Percentiles rank a stretch among this genome's conserved stretches.
phyloP scores from a whole-genome alignment of 1,139 yeast species.

The Debaryomyces nepalensis region DNA sequence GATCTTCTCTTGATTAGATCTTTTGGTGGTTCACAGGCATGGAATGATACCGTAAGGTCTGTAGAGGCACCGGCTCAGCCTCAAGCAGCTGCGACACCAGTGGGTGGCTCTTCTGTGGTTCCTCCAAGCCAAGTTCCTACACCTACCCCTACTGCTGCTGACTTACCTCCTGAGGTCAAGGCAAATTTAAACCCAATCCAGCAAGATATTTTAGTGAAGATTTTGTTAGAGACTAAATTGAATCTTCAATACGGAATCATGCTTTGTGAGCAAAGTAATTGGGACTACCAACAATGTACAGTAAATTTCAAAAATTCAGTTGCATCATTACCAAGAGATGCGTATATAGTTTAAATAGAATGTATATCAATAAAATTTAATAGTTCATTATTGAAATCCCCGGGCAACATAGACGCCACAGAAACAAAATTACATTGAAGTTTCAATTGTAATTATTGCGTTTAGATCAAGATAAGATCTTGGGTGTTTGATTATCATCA shows the following conservation, averaged over 20 bases:
- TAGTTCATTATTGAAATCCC: too few relatives aligned
- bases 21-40: conserved; percentile 61
- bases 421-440: too few relatives aligned
- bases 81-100: conserved; percentile 14
- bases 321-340: conserved; percentile 49
- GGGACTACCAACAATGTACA: conserved; percentile 77
- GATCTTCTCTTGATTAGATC: conserved; percentile 76
- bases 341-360: conserved; percentile 24
- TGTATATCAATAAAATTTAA: conserved; percentile 7
- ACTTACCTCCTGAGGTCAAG: conserved; percentile 59
- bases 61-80: conserved; percentile 11
- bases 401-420: too few relatives aligned
- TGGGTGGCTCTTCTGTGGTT: conserved; percentile 16
- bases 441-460: not conserved
- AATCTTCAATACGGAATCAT: conserved; percentile 78
- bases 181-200: conserved; percentile 58
- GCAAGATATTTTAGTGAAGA: conserved; percentile 65
- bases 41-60: conserved; percentile 38
- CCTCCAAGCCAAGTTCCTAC: conserved; percentile 19
- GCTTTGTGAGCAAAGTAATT: conserved; percentile 87
- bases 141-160: conserved; percentile 34
- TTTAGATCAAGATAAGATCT: too few relatives aligned
- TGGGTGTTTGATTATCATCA: too few relatives aligned
- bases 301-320: conserved; percentile 71
- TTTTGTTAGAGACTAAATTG: conserved; percentile 75